Conservation (phyloP, 345 rosid genomes). For the Psidium guajava region DNA sequence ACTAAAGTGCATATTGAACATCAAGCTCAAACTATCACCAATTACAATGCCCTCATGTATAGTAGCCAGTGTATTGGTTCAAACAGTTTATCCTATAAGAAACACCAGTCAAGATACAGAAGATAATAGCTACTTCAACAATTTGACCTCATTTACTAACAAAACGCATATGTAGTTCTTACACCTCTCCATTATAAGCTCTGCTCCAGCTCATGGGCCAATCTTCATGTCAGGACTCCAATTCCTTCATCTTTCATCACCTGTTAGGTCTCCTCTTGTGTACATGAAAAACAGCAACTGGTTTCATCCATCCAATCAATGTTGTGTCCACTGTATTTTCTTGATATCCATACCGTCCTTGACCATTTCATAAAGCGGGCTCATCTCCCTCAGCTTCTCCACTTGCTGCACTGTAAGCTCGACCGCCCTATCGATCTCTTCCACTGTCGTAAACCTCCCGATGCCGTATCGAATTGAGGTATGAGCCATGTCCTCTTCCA, state of each 20-base stretch:
- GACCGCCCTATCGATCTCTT: constrained; percentile 70
- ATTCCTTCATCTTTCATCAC: not conserved
- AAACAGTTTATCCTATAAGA: not conserved
- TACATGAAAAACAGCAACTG: not conserved
- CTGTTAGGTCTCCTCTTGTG: not conserved
- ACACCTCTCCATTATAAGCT: not conserved
- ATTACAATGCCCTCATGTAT: not conserved
- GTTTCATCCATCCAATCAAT: constrained; percentile 22
- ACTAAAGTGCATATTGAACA: not conserved
- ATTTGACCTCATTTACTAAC: not conserved
- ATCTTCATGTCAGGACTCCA: not conserved
- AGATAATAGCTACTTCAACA: not conserved
- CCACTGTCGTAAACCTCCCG: constrained; percentile 90
- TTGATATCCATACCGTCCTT: constrained; percentile 81
- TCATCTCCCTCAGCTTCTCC: constrained; percentile 91
- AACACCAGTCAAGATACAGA: not conserved
- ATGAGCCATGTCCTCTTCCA: constrained; percentile 98
- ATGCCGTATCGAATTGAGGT: constrained; percentile 95
- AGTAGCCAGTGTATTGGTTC: not conserved
- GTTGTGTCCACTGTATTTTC: constrained; percentile 88
- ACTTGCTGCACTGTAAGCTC: constrained; percentile 87
- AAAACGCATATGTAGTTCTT: not conserved
- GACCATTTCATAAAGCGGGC: constrained; percentile 93
- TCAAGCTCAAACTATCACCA: not conserved
- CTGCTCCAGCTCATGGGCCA: not conserved